Evolutionary conservation across 1,139 yeast genomes (phyloP), one percentile per base, ranked within the genome.

Genomic region (Magnusiomyces paraingens): DNA sequence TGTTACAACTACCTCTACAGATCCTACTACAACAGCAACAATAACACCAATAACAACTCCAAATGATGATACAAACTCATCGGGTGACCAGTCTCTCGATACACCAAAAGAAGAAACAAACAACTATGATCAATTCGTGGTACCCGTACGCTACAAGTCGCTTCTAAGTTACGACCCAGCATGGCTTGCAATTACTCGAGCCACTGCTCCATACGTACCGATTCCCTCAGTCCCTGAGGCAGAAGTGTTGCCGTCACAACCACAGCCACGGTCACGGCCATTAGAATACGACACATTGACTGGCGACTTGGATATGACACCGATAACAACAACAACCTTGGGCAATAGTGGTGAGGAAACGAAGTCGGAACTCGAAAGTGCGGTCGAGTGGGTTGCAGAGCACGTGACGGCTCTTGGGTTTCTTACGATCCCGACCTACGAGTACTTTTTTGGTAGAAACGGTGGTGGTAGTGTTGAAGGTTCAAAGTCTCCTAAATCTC

Each of bases 131-230:
- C 44, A 10, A 26, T 40, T 20, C 29, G 22, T 38, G 3, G 42
- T 18, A 12, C n/a, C 35, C 11, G 14, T 21, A 32, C 18, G 36
- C 18, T 47, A 49, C 21, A 35, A 36, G 14, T 12, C 52, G 4
- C 38, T 43, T 3, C 59, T 71, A 11, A 52, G 52, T 10, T 72
- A 70, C 51, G 75, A 72, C 51, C 64, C 70, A 1, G 71, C 71
- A 49, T 72, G 75, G 75, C 64, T 72, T 18, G 72, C 73, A 1
- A 66, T 72, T 21, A 63, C 68, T 1, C 60, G 67, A 41, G 62
- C 67, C 14, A 56, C 62, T 56, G 59, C 66, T 49, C 53, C 55
- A n/a, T 62, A 58, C 52, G 61, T 61, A 29, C 58, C 62, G 11
- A 52, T 56, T 21, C 21, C 46, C 6, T 38, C 3, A 10, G 12